Evolutionary conservation across 2,329 filamentous ascomycete genomes (phyloP), one percentile per base, ranked within the genome.

Genomic region (Xylariaceae sp.): DNA sequence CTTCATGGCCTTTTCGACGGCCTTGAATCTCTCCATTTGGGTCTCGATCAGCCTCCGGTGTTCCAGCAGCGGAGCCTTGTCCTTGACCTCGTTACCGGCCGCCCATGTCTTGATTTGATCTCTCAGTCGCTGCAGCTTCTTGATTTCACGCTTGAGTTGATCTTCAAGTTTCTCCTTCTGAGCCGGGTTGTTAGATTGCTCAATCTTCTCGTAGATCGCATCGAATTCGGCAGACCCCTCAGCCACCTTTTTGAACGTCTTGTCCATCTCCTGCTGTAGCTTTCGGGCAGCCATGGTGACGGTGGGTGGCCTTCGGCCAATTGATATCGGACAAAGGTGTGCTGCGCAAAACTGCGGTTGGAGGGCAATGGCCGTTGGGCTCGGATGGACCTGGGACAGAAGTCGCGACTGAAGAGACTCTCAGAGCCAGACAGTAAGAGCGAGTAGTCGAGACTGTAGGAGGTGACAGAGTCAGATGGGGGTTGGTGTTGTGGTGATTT

Each of bases 31-130:
- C 74, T 99, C 94, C 94, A 99, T 99, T 88, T 92, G 86, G 76
- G 91, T 96, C 80, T 99, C 94, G 72, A 99, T 99, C 69, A 95
- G 81, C 75, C 91, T 94, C 68, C 94, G 83, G 71, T 99, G 86
- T 65, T 99, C 94, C 66, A 96, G 75, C 67, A 99, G 74, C 62
- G 92, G 92, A 69, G 88, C 87, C 79, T 99, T 99, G 78, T 99
- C 94, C 79, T 99, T 99, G 82, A 99, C 95, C 69, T 99, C 94
- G 76, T 96, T 96, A 73, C 89, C 91, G 50, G 90, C 89, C 3
- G 92, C 91, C 94, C 94, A 99, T 80, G 92, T 95, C 77, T 99
- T 99, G 77, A 99, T 97, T 77, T 97, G 94, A 71, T 99, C 94
- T 66, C 94, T 87, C 71, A 94, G 86, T 64, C 94, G 83, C 73